Evolutionary conservation across 2,329 filamentous ascomycete genomes (phyloP), one percentile per base, ranked within the genome.

Genomic region (Corynespora cassiicola): DNA sequence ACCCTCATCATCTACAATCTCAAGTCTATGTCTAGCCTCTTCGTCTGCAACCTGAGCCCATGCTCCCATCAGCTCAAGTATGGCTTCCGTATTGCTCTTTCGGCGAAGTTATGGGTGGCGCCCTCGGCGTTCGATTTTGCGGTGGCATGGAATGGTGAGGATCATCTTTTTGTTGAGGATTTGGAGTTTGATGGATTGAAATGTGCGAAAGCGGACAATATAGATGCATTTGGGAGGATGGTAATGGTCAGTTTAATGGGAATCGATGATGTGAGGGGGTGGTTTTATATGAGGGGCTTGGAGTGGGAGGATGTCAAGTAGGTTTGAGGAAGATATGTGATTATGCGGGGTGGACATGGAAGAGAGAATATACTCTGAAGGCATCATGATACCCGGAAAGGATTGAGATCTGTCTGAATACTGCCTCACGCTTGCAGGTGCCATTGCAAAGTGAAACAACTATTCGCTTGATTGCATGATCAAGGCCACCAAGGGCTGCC

Each of bases 1-100:
- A 64, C 77, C 0, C 59, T 82, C 1, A 64, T 77, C 9, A 56
- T 72, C 0, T 75, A 75, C 45, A 78, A 76, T 27, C 69, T 80
- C 41, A 32, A 56, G 5, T 40, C 56, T 8, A 38, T 64, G n/a
- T 63, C 40, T 22, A 37, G 39, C 11, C 21, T 63, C 2, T 17
- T 65, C 1, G 36, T 35, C 6, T 55, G 56, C 7, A 41, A 51
- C 3, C 10, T 51, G 5, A 23, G 20, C 3, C 17, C 42, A 2
- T 66, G 63, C 28, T 11, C 32, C 2, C 30, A 43, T 5, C 16
- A 42, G 3, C 23, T 48, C 7, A 32, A 38, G 1, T 11, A 45
- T 0, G 50, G 45, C 0, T 57, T 44, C 11, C 33, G 41, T 4
- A 36, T 65, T 1, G 63, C 56, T 2, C 21, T 61, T 10, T 64